Conservation (phyloP, 2,329 filamentous ascomycete genomes). For the Sporothrix curviconia region DNA sequence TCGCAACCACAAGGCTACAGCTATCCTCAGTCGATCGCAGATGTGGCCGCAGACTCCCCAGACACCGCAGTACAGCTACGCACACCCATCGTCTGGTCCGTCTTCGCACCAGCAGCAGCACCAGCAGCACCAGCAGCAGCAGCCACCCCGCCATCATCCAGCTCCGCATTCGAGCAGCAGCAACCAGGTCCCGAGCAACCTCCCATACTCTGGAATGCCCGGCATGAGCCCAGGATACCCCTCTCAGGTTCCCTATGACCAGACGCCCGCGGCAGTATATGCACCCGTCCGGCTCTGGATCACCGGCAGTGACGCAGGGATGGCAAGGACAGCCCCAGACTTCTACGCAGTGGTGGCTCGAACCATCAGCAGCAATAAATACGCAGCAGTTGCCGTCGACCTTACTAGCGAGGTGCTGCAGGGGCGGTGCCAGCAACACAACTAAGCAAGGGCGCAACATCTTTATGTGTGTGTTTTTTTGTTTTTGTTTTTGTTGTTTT, state of each 20-base stretch:
- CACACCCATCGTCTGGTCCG: not conserved
- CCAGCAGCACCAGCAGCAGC: conserved; percentile 28
- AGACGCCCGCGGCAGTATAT: conserved; percentile 61
- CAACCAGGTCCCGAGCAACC: conserved; percentile 48
- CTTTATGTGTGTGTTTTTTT: no score
- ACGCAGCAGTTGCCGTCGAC: no score
- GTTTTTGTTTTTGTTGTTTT: no score
- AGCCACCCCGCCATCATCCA: conserved; percentile 48
- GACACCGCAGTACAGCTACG: conserved; percentile 35
- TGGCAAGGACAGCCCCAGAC: conserved; percentile 55
- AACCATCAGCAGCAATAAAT: conserved; percentile 40
- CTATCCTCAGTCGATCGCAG: conserved; percentile 53
- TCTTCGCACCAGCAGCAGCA: conserved; percentile 6
- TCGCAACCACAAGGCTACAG: conserved; percentile 53
- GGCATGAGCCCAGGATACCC: conserved; percentile 53
- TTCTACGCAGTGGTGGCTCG: conserved; percentile 54
- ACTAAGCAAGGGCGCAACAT: no score
- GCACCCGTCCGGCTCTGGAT: conserved; percentile 51
- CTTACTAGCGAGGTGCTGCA: no score
- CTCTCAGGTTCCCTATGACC: conserved; percentile 53
- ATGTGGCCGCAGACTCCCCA: conserved; percentile 65
- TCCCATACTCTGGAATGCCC: conserved; percentile 59
- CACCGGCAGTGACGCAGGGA: conserved; percentile 44
- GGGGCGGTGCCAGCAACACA: no score
- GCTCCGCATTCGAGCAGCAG: conserved; percentile 50